Percentiles rank a stretch among this genome's conserved stretches.
Conservation (phyloP, 2,329 filamentous ascomycete species). For the Saccharata proteae region DNA sequence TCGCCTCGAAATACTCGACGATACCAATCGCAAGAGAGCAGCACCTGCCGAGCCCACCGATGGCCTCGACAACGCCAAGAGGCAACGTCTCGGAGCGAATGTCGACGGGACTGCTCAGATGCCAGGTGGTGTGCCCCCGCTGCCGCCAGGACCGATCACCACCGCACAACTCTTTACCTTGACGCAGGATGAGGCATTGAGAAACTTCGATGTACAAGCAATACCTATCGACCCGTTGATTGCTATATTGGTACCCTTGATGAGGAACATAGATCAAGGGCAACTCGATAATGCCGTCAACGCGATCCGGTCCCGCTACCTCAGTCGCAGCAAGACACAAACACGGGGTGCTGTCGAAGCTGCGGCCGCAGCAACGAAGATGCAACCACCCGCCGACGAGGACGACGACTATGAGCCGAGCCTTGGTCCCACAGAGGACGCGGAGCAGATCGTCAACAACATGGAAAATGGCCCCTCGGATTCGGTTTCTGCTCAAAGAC, state of each 20-base stretch:
- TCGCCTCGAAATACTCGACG: conserved; percentile 68
- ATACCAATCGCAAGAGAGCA: conserved; percentile 64
- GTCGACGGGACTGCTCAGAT: conserved; percentile 28
- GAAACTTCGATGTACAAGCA: conserved; percentile 69
- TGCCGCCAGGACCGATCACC: conserved; percentile 64
- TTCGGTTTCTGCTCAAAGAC: conserved; percentile 25
- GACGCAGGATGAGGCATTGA: conserved; percentile 60
- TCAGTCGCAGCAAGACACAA: conserved; percentile 22
- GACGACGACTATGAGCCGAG: conserved; percentile 93
- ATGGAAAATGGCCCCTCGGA: conserved; percentile 57
- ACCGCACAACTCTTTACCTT: conserved; percentile 79
- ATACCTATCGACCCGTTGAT: conserved; percentile 65
- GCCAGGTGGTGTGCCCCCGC: conserved; percentile 49
- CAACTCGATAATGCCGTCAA: conserved; percentile 63
- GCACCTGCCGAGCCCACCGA: conserved; percentile 59
- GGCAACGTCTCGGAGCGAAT: conserved; percentile 55
- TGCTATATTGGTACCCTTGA: conserved; percentile 67
- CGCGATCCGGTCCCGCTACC: conserved; percentile 34
- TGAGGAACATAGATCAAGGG: conserved; percentile 58
- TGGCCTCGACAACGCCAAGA: conserved; percentile 64
- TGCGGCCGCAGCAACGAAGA: conserved; percentile 18
- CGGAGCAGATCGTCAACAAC: conserved; percentile 66
- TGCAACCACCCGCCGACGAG: conserved; percentile 45
- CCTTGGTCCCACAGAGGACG: conserved; percentile 63
- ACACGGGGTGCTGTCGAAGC: conserved; percentile 16